These are phyloP conservation scores for Cladosporium phlei DNA, from an alignment of 2,329 filamentous ascomycete species.

Conservation along the genomic window DNA sequence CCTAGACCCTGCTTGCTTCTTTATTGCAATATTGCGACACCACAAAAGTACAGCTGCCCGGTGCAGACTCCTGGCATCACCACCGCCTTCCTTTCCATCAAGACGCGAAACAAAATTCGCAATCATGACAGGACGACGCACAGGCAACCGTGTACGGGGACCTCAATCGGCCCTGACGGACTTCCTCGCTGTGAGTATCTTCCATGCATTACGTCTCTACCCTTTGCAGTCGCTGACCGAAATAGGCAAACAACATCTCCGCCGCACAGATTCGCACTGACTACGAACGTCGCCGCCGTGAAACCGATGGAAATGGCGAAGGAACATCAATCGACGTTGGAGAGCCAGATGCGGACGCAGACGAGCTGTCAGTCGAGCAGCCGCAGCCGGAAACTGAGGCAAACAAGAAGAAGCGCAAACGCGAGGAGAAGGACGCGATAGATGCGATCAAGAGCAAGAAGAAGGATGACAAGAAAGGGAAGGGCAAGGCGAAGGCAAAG, in stretches of 20 bases:
- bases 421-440: conserved; percentile 47
- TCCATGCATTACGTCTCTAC: not conserved
- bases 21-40: not conserved
- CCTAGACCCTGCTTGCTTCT: not conserved
- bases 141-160: conserved; percentile 48
- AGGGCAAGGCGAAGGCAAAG: conserved; percentile 47
- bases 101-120: not conserved
- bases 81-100: not conserved
- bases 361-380: conserved; percentile 25
- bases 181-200: conserved; percentile 53
- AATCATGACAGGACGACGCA: conserved; percentile 33
- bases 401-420: conserved; percentile 52
- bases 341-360: conserved; percentile 27
- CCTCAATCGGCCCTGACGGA: conserved; percentile 65
- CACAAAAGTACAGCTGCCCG: not conserved
- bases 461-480: conserved; percentile 19
- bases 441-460: conserved; percentile 39
- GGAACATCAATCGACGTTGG: conserved; percentile 26
- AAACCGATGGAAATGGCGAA: conserved; percentile 33
- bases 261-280: conserved; percentile 59
- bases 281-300: conserved; percentile 50
- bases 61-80: not conserved
- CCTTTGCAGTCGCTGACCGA: conserved; percentile 37
- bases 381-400: conserved; percentile 35
- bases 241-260: conserved; percentile 62